Percentiles rank a stretch among this genome's conserved stretches.
phyloP scores from a whole-genome alignment of 176 grass and related monocot species.

The Oryza meridionalis region DNA sequence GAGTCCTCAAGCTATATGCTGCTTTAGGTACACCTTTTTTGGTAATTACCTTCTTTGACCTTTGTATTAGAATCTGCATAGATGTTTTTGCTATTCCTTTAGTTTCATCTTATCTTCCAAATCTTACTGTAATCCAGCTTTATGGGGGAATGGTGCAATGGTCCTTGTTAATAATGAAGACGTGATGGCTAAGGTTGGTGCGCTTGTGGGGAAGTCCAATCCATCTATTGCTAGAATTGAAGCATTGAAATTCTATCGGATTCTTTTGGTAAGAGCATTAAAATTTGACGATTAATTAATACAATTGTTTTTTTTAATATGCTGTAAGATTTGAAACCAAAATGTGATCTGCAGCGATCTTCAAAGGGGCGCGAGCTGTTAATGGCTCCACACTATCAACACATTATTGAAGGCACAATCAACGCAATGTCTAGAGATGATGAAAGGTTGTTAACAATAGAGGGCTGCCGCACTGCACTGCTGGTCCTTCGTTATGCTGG shows the following conservation, averaged over 20 bases:
- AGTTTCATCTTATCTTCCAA: conserved; percentile 31
- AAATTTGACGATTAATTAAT: conserved; percentile 1
- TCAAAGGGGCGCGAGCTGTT: conserved; percentile 46
- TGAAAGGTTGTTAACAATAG: conserved; percentile 58
- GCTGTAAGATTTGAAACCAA: conserved; percentile 19
- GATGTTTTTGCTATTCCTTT: not conserved
- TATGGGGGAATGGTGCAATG: conserved; percentile 71
- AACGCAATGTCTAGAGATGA: conserved; percentile 56
- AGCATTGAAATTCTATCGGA: conserved; percentile 64
- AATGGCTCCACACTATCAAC: conserved; percentile 48
- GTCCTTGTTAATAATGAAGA: conserved; percentile 63
- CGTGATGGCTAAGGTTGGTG: conserved; percentile 44
- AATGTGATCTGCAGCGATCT: conserved; percentile 54
- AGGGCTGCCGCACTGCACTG: conserved; percentile 72
- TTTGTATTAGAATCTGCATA: conserved; percentile 20
- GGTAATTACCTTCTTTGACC: conserved; percentile 60
- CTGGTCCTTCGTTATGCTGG: conserved; percentile 60
- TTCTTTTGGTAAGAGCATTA: conserved; percentile 62
- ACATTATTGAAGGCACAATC: conserved; percentile 61
- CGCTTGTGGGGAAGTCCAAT: conserved; percentile 49
- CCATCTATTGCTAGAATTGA: conserved; percentile 55
- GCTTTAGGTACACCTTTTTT: conserved; percentile 75
- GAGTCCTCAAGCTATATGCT: conserved; percentile 68
- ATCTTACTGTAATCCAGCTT: conserved; percentile 58
- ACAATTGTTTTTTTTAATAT: conserved; percentile 5